Percentiles rank a stretch among this genome's conserved stretches.
These are phyloP conservation scores for Phyllachora maydis DNA, from an alignment of 2,329 filamentous ascomycete species.

Conservation along the genomic window DNA sequence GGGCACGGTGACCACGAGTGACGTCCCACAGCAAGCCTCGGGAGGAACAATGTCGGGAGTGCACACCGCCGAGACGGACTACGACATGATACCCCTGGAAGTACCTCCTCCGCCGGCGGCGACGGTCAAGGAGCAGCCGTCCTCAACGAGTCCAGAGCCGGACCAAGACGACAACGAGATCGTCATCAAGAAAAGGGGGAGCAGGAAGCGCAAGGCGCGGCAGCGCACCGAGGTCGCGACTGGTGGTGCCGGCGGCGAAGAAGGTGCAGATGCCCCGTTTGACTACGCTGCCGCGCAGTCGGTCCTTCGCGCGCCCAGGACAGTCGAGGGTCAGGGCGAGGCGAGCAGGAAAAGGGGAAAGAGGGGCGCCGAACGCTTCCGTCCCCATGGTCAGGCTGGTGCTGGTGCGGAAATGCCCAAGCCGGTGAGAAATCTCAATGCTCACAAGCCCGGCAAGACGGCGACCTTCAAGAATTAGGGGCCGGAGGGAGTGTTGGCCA, in stretches of 20 bases:
- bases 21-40: too few species aligned
- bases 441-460: slow-evolving; percentile 12
- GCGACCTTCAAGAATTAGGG: slow-evolving; percentile 19
- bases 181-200: slow-evolving; percentile 1
- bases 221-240: background rate
- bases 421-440: slow-evolving; percentile 11
- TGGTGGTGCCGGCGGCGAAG: slow-evolving; percentile 3
- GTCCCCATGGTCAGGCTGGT: slow-evolving; percentile 11
- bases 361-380: slow-evolving; percentile 9
- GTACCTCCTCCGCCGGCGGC: too few species aligned
- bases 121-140: slow-evolving; percentile 3
- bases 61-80: too few species aligned
- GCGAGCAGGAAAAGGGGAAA: slow-evolving; percentile 4
- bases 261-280: slow-evolving; percentile 12
- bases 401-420: slow-evolving; percentile 11
- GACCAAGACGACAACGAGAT: slow-evolving; percentile 2
- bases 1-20: too few species aligned
- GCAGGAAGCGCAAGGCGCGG: background rate
- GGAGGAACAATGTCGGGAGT: too few species aligned
- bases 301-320: slow-evolving; percentile 10
- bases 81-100: too few species aligned
- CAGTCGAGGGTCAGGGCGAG: too few species aligned
- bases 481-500: background rate
- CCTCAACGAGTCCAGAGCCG: slow-evolving; percentile 1
- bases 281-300: slow-evolving; percentile 15